Base-by-base conservation (phyloP, 148 eudicot species). In the Rheum nobile region DNA sequence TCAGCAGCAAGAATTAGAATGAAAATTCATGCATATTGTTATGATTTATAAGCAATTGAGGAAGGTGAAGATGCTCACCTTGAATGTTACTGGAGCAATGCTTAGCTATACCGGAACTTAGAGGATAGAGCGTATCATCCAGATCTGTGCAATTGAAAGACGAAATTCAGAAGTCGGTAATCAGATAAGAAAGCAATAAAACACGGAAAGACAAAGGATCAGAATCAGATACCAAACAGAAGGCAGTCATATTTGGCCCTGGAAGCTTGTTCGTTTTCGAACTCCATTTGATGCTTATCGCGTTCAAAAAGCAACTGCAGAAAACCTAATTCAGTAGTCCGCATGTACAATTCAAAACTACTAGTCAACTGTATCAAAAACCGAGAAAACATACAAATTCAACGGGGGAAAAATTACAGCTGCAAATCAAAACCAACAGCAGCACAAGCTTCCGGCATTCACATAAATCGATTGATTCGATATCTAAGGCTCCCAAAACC, bases 71-170 rank as follows among this genome's bases (percentile, higher is more conserved):
- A 61, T 71, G 29, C 13, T 43, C 78, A 93, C 98, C 98, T 73
- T 61, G 88, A 63, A 91, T 95, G 83, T 91, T 95, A 77, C 82
- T 79, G 74, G 89, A 75, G 81, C 84, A 78, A 67, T 82, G 80
- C 9, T 70, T 42, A 74, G 97, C 83, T 71, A 95, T 77, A 7
- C 98, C 98, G 65, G 93, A 90, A 77, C 90, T 88, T 8, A 86
- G 42, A 74, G 98, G 90, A 82, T 95, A 95, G 72, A 95, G 89
- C 77, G 98, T 95, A 76, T 95, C 98, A 87, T 95, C 98, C 77
- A 95, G 85, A 87, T 95, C 98, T 95, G 86, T 63, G 65, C 65
- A 52, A 19, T 72, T 44, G 63, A 71, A 74, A 79, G 68, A 31
- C 12, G 5, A 31, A 57, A 24, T 16, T 65, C 70, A 65, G 17